Conservation (phyloP, 1,284 basidiomycete genomes). For the Gymnopus androsaceus region DNA sequence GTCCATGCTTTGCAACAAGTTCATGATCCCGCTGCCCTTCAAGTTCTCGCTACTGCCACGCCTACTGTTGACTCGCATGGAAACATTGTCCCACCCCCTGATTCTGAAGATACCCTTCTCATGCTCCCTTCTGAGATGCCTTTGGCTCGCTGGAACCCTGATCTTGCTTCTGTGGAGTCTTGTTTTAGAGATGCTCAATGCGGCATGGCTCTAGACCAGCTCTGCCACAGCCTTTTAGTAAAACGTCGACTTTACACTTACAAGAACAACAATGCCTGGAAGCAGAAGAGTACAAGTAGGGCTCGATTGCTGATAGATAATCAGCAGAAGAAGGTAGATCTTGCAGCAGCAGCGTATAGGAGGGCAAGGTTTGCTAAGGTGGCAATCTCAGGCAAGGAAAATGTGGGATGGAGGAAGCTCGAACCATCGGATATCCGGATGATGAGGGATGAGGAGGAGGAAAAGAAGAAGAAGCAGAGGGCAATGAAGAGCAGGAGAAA, state of each 20-base stretch:
- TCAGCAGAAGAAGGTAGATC: conserved; percentile 13
- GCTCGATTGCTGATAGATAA: conserved; percentile 10
- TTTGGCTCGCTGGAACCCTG: not conserved
- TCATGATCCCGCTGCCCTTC: not conserved
- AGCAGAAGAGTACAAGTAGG: conserved; percentile 12
- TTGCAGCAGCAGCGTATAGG: conserved; percentile 13
- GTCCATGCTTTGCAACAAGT: not conserved
- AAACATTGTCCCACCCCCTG: no score
- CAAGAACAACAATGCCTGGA: conserved; percentile 6
- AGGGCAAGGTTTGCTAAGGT: conserved; percentile 10
- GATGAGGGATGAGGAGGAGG: not conserved
- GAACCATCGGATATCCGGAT: conserved; percentile 8
- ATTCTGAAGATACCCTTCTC: not conserved
- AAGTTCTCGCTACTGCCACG: not conserved
- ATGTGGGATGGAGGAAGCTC: conserved; percentile 6
- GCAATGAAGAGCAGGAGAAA: not conserved
- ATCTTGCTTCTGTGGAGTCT: not conserved
- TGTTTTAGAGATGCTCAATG: conserved; percentile 10
- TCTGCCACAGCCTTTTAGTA: conserved; percentile 16
- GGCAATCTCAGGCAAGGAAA: not conserved
- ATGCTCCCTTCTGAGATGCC: not conserved
- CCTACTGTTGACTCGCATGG: not conserved
- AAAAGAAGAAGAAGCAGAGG: not conserved
- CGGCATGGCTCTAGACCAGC: not conserved
- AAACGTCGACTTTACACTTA: conserved; percentile 14